Conservation (phyloP, 2,329 filamentous ascomycete genomes). For the Colletotrichum liaoningense region DNA sequence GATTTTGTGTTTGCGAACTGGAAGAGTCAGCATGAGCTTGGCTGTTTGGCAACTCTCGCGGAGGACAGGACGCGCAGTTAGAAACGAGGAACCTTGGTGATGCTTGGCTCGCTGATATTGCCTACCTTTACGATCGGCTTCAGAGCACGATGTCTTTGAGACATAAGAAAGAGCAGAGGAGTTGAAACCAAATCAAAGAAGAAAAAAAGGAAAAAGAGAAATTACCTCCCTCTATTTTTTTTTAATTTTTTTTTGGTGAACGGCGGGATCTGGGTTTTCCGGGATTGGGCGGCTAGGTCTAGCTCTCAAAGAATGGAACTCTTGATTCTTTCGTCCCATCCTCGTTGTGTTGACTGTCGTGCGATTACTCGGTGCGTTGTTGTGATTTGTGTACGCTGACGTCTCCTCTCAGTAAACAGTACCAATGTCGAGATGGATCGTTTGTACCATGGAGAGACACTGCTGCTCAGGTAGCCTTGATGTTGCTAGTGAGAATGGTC, state of each 20-base stretch:
- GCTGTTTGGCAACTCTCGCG: slow-evolving; percentile 16
- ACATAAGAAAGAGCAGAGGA: slow-evolving; percentile 29
- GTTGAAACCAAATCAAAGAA: neutral
- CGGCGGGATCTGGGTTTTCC: slow-evolving; percentile 25
- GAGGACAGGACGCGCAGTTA: slow-evolving; percentile 15
- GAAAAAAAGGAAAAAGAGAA: neutral
- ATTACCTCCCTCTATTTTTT: neutral
- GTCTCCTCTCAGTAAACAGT: neutral
- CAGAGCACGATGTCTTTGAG: slow-evolving; percentile 32
- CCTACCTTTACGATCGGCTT: slow-evolving; percentile 19
- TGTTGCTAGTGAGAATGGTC: neutral
- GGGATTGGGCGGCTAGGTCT: slow-evolving; percentile 32
- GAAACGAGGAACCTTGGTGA: neutral
- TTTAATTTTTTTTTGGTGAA: slow-evolving; percentile 9
- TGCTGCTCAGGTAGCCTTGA: neutral
- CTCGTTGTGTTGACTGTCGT: neutral
- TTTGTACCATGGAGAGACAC: neutral
- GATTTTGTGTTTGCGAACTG: slow-evolving; percentile 12
- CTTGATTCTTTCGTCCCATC: slow-evolving; percentile 34
- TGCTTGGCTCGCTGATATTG: slow-evolving; percentile 34
- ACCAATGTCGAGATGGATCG: neutral
- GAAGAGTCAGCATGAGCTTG: slow-evolving; percentile 3
- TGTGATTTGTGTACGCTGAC: neutral
- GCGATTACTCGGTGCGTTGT: neutral
- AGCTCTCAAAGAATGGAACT: slow-evolving; percentile 35